Percentiles rank a stretch among this genome's conserved stretches.
phyloP scores from a whole-genome alignment of 202 grass and related monocot species.

The Alloteropsis angusta region DNA sequence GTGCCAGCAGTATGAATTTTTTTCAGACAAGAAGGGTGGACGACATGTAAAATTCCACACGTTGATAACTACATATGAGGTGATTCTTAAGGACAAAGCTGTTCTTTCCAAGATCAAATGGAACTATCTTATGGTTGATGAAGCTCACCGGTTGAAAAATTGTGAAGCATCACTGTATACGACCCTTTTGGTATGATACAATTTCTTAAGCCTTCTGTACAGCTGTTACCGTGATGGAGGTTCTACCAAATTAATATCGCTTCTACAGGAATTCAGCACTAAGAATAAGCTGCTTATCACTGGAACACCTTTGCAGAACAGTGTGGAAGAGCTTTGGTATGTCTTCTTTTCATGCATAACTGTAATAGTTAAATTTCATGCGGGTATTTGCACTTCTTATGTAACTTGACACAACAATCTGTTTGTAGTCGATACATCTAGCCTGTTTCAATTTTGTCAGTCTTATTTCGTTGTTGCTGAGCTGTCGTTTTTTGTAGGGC shows the following conservation, averaged over 20 bases:
- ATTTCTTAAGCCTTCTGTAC: slow-evolving; percentile 12
- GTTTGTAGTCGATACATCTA: background rate
- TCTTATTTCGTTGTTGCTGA: slow-evolving; percentile 1
- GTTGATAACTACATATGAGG: slow-evolving; percentile 93
- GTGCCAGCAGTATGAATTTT: slow-evolving; percentile 83
- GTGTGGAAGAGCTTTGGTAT: slow-evolving; percentile 97
- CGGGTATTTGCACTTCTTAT: background rate
- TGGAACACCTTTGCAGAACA: slow-evolving; percentile 98
- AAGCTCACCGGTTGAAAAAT: slow-evolving; percentile 95
- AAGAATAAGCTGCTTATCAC: slow-evolving; percentile 99
- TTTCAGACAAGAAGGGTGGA: slow-evolving; percentile 75
- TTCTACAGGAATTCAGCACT: slow-evolving; percentile 81
- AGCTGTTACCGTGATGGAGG: background rate
- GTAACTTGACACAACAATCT: slow-evolving; percentile 6
- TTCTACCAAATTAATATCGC: slow-evolving; percentile 1
- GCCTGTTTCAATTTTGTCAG: background rate
- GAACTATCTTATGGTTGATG: slow-evolving; percentile 99
- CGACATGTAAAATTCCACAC: slow-evolving; percentile 79
- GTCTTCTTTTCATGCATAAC: background rate
- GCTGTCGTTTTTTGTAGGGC: slow-evolving; percentile 44
- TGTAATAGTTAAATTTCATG: slow-evolving; percentile 11
- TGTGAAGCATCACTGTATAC: slow-evolving; percentile 94
- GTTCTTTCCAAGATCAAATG: slow-evolving; percentile 91
- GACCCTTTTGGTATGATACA: slow-evolving; percentile 59
- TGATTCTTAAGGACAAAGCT: slow-evolving; percentile 97